Evolutionary conservation across 331 rosid species (phyloP).

Genomic region (Rhamnella rubrinervis): DNA sequence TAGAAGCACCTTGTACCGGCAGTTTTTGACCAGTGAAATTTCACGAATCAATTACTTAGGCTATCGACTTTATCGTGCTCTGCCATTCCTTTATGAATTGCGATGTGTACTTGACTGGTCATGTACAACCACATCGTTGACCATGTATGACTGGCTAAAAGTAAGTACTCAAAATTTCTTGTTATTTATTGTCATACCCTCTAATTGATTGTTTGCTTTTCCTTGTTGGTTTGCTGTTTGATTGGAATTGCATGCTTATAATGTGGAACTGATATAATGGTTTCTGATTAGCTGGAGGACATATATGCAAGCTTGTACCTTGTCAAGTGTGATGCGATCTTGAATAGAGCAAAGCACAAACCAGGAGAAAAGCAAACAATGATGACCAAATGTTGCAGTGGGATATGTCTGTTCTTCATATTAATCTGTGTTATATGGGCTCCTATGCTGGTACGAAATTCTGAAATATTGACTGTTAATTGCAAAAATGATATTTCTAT

Average conservation of each 20-base stretch:
- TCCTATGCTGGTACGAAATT: constrained; percentile 90
- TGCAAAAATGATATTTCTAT: constrained; percentile 6
- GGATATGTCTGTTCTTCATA: constrained; percentile 87
- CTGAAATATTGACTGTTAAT: not conserved
- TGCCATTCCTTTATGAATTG: constrained; percentile 94
- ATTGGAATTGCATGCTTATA: constrained; percentile 11
- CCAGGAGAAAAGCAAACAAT: constrained; percentile 85
- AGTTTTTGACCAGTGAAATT: constrained; percentile 94
- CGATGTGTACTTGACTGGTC: constrained; percentile 99
- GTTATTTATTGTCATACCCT: no score
- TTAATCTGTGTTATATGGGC: constrained; percentile 96
- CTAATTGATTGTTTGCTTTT: no score
- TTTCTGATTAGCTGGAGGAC: constrained; percentile 81
- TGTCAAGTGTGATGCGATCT: constrained; percentile 88
- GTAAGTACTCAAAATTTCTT: constrained; percentile 46
- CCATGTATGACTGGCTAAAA: constrained; percentile 99
- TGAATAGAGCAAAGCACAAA: constrained; percentile 88
- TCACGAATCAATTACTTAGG: constrained; percentile 85
- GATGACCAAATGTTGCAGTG: constrained; percentile 96
- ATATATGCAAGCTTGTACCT: constrained; percentile 96
- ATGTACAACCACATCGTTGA: constrained; percentile 95
- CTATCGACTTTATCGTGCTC: constrained; percentile 90
- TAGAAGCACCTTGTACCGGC: constrained; percentile 85
- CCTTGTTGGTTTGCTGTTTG: not conserved
- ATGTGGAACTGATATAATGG: constrained; percentile 28